Evolutionary conservation across 176 grass and related monocot genomes (phyloP), one percentile per base, ranked within the genome.

Genomic region (Raddia distichophylla): DNA sequence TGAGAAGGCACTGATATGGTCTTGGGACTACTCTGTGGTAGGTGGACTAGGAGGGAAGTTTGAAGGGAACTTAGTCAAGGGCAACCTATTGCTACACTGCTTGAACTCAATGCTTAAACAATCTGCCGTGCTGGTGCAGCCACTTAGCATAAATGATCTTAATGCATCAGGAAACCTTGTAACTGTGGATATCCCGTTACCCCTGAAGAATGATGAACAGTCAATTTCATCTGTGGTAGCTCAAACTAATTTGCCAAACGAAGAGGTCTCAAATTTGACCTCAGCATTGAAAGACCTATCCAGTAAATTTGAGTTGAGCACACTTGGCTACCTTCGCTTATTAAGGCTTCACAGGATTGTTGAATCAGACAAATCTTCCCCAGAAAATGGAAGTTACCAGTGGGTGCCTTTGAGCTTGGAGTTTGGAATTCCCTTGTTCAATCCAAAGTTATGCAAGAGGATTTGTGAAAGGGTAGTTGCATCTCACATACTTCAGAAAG

Each of bases 401-500:
- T 98, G 96, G 96, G 87, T 95, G 44, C 96, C 96, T 64, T 85
- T 98, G 84, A 94, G 93, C 70, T 84, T 98, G 79, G 96, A 98
- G 90, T 98, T 98, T 51, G 96, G 96, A 34, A 86, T 98, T 75
- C 96, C 96, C 32, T 77, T 98, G 64, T 98, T 98, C 82, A 98
- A 80, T 87, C 93, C 93, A 13, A 90, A 91, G 65, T 89, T 98
- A 77, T 98, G 96, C 48, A 68, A 91, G 75, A 90, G 75, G 72
- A 95, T 98, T 82, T 94, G 93, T 79, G 90, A 95, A 89, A 89
- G 86, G 62, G 82, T 98, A 44, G 66, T 82, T 65, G 67, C 87
- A 78, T 93, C 96, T 3, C 51, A 61, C 83, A 86, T 98, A 72
- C 88, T 98, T 42, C 93, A 95, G 78, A 90, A 86, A 46, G 93